A percentile compares a stretch with the other conserved stretches of the same genome.
These are phyloP conservation scores for Cyanidiococcus yangmingshanensis DNA, from an alignment of 23 red algal species.

Conservation along the genomic window DNA sequence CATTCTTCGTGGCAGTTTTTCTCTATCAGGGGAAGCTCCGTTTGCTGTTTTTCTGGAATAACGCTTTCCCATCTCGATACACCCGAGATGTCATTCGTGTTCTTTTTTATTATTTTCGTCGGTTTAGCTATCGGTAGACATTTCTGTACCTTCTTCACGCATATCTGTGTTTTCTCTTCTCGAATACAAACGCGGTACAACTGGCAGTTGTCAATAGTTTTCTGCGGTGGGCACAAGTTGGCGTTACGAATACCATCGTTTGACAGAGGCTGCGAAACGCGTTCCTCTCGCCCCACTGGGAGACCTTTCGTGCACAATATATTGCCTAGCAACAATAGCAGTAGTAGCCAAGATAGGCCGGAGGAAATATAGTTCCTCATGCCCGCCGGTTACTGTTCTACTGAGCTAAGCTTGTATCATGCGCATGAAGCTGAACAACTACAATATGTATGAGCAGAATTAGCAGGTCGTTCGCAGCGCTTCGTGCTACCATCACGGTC, in stretches of 20 bases:
- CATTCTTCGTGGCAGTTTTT: not conserved
- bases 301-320: not conserved
- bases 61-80: too few relatives aligned
- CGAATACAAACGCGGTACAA: not conserved
- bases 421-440: too few relatives aligned
- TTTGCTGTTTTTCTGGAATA: too few relatives aligned
- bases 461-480: too few relatives aligned
- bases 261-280: not conserved
- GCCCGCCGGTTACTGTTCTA: too few relatives aligned
- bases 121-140: not conserved
- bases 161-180: not conserved
- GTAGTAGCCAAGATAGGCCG: not conserved
- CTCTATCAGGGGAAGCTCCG: too few relatives aligned
- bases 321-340: not conserved
- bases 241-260: not conserved
- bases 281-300: not conserved
- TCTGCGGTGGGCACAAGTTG: not conserved
- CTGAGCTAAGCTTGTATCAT: too few relatives aligned
- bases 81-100: too few relatives aligned
- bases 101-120: too few relatives aligned
- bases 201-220: not conserved
- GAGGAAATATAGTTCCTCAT: not conserved
- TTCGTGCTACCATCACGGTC: too few relatives aligned
- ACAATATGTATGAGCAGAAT: too few relatives aligned
- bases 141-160: not conserved